Evolutionary conservation across 106 monocot genomes (phyloP), one percentile per base, ranked within the genome.

Genomic region (Dioscorea zingiberensis): DNA sequence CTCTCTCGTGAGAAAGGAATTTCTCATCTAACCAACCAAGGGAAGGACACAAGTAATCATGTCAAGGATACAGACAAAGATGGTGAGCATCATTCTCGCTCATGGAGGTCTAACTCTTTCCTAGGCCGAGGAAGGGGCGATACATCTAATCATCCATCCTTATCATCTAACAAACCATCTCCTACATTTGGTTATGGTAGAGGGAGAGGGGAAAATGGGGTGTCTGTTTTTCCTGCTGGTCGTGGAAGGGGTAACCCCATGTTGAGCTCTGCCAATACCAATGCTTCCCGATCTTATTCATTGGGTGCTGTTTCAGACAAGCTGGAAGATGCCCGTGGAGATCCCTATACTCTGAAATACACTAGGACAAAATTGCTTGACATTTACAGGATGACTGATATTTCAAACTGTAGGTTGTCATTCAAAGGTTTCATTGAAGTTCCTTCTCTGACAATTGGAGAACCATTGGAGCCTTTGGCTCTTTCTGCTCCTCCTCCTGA

Each of bases 361-460:
- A 85, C 80, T 54, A 84, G 93, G 76, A 87, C 82, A 74, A 99
- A 93, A 63, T 63, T 99, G 63, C 87, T 99, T 72, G 98, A 99
- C 64, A 81, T 99, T 65, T 99, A 80, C 68, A 81, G 82, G 64
- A 72, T 49, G 48, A 89, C 78, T 78, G 80, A 99, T 82, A 2
- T 93, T 27, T 76, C 51, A 60, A 73, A 55, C 25, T 59, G 66
- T 62, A 77, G 57, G 65, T 67, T 72, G 55, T 68, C 72, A 44
- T 18, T 78, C 27, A 75, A 77, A 53, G 71, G 56, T 14, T 80
- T 89, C 56, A 23, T 71, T 46, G 89, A 99, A 76, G 70, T 93
- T 26, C 75, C 92, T 59, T 82, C 83, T 54, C 54, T 99, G 54
- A 88, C 80, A 48, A 70, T 80, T 66, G 65, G 44, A 49, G 89